phyloP scores from a whole-genome alignment of 371 early-diverging fungal genomes.

The Funneliformis caledonium region DNA sequence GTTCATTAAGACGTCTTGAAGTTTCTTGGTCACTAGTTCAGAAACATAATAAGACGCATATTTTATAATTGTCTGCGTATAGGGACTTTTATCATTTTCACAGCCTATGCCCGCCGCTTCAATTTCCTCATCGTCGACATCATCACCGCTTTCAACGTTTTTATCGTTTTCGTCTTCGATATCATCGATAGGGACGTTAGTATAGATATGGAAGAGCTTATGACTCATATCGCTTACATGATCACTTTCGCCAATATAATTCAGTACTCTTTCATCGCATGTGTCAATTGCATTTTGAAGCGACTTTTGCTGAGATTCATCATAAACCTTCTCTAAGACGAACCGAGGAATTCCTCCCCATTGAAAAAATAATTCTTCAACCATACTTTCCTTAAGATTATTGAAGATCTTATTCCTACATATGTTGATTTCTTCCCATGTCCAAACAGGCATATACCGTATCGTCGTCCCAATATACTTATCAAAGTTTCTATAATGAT shows the following conservation, averaged over 20 bases:
- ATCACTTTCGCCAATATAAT: slow-evolving; percentile 24
- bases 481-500: slow-evolving; percentile 1
- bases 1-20: not conserved
- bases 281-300: slow-evolving; percentile 16
- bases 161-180: too few species aligned
- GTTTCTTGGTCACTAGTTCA: not conserved
- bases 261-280: not conserved
- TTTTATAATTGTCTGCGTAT: not conserved
- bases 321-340: not conserved
- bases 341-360: slow-evolving; percentile 36
- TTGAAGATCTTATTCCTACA: not conserved
- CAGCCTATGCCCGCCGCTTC: not conserved
- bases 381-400: not conserved
- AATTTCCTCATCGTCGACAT: too few species aligned
- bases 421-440: slow-evolving; percentile 1
- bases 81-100: too few species aligned
- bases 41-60: slow-evolving; percentile 33
- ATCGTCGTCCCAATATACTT: not conserved
- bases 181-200: too few species aligned
- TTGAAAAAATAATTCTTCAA: not conserved
- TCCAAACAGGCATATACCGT: slow-evolving; percentile 2
- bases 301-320: not conserved
- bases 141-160: too few species aligned
- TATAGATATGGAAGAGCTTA: not conserved
- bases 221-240: not conserved